phyloP scores from a whole-genome alignment of 1,284 basidiomycete genomes.

The Coniophora puteana region DNA sequence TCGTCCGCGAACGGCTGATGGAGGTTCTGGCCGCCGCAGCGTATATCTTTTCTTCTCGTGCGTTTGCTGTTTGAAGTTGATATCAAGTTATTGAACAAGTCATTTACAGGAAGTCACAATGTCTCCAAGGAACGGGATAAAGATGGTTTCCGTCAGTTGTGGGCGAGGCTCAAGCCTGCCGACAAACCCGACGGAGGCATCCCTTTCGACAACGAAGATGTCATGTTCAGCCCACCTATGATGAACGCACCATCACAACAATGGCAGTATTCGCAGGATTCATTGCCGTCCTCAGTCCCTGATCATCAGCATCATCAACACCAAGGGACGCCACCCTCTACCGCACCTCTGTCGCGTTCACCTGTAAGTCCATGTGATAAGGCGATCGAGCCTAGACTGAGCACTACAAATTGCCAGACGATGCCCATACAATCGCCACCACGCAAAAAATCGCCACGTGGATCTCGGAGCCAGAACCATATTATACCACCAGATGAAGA shows the following conservation, averaged over 20 bases:
- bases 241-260: too few species aligned
- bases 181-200: conserved; percentile 75
- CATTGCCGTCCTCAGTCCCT: conserved; percentile 26
- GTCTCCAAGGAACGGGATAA: conserved; percentile 38
- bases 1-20: conserved; percentile 67
- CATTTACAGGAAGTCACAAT: too few species aligned
- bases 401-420: too few species aligned
- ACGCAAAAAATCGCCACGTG: too few species aligned
- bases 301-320: conserved; percentile 15
- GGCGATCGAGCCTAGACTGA: not conserved
- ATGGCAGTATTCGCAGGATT: conserved; percentile 26
- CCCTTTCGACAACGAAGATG: conserved; percentile 70
- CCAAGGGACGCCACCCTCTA: conserved; percentile 19
- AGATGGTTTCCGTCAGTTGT: conserved; percentile 58
- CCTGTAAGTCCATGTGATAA: conserved; percentile 10
- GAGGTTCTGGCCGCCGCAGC: conserved; percentile 73
- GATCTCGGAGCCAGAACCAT: conserved; percentile 31
- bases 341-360: conserved; percentile 15
- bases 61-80: conserved; percentile 13
- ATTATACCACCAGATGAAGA: conserved; percentile 76
- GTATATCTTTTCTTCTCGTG: conserved; percentile 51
- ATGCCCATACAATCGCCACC: too few species aligned
- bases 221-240: conserved; percentile 69
- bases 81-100: too few species aligned
- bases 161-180: conserved; percentile 63